A percentile compares a stretch with the other conserved stretches of the same genome.
Conservation (phyloP, 1,139 yeast genomes). For the Suhomyces maxii region DNA sequence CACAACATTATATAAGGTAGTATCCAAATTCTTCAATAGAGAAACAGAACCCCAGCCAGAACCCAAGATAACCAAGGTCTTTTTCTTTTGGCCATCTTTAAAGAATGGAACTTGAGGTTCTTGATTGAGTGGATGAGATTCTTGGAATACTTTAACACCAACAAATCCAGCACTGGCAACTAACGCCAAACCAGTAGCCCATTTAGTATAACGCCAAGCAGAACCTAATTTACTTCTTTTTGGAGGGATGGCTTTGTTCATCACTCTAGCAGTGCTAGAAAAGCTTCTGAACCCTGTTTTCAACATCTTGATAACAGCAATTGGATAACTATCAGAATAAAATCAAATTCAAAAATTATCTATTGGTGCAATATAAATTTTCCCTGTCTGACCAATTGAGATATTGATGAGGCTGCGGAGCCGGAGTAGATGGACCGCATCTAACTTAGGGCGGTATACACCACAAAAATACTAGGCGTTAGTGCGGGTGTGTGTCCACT, state of each 20-base stretch:
- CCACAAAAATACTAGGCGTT: too few relatives aligned
- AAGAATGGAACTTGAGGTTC: constrained; percentile 49
- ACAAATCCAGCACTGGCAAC: constrained; percentile 48
- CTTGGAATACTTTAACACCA: constrained; percentile 58
- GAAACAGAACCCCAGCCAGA: constrained; percentile 95
- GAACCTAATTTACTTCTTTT: constrained; percentile 21
- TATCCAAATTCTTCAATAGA: constrained; percentile 79
- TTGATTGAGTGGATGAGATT: constrained; percentile 62
- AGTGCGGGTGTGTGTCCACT: too few relatives aligned
- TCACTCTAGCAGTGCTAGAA: constrained; percentile 18
- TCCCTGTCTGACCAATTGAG: not conserved
- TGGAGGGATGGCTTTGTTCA: constrained; percentile 14
- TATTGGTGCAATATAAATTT: not conserved
- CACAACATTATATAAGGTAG: constrained; percentile 82
- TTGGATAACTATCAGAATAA: not conserved
- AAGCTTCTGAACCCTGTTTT: constrained; percentile 9
- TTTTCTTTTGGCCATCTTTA: constrained; percentile 72
- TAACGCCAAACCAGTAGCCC: constrained; percentile 28
- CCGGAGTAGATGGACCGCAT: not conserved
- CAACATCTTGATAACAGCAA: constrained; percentile 5
- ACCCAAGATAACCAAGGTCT: constrained; percentile 86
- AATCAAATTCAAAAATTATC: not conserved
- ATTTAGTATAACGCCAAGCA: constrained; percentile 33
- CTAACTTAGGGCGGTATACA: too few relatives aligned
- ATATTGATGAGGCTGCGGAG: not conserved